A percentile compares a stretch with the other conserved stretches of the same genome.
Conservation (phyloP, 2,329 filamentous ascomycete genomes). For the Tympanopsis confertula region DNA sequence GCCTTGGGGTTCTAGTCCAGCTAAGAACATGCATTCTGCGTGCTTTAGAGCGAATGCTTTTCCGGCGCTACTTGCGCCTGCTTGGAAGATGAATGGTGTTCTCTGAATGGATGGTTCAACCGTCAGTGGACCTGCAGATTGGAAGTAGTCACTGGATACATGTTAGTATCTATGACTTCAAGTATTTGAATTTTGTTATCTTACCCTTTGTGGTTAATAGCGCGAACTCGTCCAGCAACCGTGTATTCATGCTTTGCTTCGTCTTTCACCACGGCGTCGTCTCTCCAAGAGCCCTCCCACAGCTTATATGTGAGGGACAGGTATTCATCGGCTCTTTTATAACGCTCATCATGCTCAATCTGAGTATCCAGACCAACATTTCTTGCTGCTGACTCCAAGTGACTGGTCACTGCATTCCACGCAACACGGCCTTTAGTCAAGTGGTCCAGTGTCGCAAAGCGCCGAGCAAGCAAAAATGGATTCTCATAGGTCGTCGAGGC, state of each 20-base stretch:
- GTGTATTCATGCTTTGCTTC: slow-evolving; percentile 14
- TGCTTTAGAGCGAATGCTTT: slow-evolving; percentile 29
- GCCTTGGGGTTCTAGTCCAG: slow-evolving; percentile 27
- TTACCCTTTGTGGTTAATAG: slow-evolving; percentile 23
- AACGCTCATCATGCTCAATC: slow-evolving; percentile 34
- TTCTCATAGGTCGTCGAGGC: slow-evolving; percentile 21
- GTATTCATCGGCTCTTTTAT: slow-evolving; percentile 33
- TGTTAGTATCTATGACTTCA: no score
- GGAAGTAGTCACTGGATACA: no score
- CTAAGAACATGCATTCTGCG: slow-evolving; percentile 31
- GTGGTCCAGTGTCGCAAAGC: slow-evolving; percentile 21
- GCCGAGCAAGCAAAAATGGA: slow-evolving; percentile 18
- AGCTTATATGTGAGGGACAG: slow-evolving; percentile 31
- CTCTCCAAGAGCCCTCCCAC: slow-evolving; percentile 37
- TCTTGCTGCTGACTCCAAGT: slow-evolving; percentile 31
- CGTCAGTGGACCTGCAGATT: slow-evolving; percentile 27
- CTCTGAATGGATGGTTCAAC: slow-evolving; percentile 30
- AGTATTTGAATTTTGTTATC: no score
- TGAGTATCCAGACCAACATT: slow-evolving; percentile 31
- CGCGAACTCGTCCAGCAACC: slow-evolving; percentile 18
- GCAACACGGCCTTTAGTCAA: slow-evolving; percentile 20
- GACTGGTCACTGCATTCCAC: slow-evolving; percentile 39
- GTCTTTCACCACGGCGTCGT: slow-evolving; percentile 18
- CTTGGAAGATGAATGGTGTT: slow-evolving; percentile 33
- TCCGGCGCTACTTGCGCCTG: slow-evolving; percentile 30